Evolutionary conservation across 257 asterid species (phyloP).

Genomic region (Forsythia viridissima): DNA sequence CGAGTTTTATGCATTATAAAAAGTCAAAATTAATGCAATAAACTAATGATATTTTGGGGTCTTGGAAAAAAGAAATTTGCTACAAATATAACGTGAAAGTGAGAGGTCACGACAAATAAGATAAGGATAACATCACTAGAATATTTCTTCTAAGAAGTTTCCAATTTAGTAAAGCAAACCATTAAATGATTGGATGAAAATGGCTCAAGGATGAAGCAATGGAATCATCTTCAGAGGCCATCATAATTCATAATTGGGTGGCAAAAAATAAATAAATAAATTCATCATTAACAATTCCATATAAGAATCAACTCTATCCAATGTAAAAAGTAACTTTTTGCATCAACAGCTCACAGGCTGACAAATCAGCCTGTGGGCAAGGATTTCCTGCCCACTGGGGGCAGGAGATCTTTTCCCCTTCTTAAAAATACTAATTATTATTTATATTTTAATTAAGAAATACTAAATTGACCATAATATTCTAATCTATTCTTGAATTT

Average conservation of each 20-base stretch:
- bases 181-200: slow-evolving; percentile 53
- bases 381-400: too few species aligned
- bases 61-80: too few species aligned
- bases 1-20: background rate
- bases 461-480: background rate
- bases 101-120: slow-evolving; percentile 29
- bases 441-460: background rate
- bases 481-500: too few species aligned
- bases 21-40: background rate
- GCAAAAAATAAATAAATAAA: slow-evolving; percentile 27
- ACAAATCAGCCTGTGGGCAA: too few species aligned
- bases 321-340: too few species aligned
- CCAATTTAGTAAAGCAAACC: slow-evolving; percentile 41
- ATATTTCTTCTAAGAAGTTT: slow-evolving; percentile 20
- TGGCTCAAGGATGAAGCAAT: slow-evolving; percentile 77
- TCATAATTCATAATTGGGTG: slow-evolving; percentile 50
- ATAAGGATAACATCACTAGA: slow-evolving; percentile 37
- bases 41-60: too few species aligned
- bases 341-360: too few species aligned
- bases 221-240: slow-evolving; percentile 35
- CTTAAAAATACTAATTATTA: too few species aligned
- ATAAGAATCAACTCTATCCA: background rate
- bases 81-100: slow-evolving; percentile 19
- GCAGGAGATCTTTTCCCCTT: too few species aligned
- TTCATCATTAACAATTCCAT: slow-evolving; percentile 30